A percentile compares a stretch with the other conserved stretches of the same genome.
Evolutionary conservation across 768 basidiomycete genomes (phyloP).

Genomic region (Fistulinella prunicolor): DNA sequence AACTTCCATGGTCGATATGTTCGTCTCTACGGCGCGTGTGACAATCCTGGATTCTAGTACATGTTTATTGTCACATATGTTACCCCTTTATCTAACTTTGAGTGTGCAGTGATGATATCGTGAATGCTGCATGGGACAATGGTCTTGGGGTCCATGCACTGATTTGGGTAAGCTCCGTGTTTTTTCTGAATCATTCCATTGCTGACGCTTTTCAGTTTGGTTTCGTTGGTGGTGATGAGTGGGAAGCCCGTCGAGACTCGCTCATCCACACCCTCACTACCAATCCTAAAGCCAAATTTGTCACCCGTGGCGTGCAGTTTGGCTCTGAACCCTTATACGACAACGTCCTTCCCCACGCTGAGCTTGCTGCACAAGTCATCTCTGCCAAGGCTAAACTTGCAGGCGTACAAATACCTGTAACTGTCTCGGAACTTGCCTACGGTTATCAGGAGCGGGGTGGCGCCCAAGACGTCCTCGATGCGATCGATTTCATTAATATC

Average conservation of each 20-base stretch:
- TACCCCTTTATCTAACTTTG: slow-evolving; percentile 16
- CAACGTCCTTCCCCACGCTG: slow-evolving; percentile 44
- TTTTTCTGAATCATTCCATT: neutral
- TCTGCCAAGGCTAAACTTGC: slow-evolving; percentile 48
- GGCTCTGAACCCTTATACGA: slow-evolving; percentile 72
- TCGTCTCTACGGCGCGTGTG: slow-evolving; percentile 45
- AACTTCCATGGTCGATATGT: slow-evolving; percentile 66
- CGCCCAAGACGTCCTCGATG: slow-evolving; percentile 52
- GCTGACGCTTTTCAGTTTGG: slow-evolving; percentile 31
- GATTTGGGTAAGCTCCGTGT: slow-evolving; percentile 55
- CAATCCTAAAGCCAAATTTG: slow-evolving; percentile 60
- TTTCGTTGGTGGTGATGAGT: slow-evolving; percentile 41
- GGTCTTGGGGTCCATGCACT: slow-evolving; percentile 71
- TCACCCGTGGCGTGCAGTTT: slow-evolving; percentile 65
- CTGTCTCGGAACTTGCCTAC: slow-evolving; percentile 64
- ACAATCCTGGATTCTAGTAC: slow-evolving; percentile 40
- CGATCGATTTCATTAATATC: slow-evolving; percentile 60
- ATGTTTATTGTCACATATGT: neutral
- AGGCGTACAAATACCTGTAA: slow-evolving; percentile 57
- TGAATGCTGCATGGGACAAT: slow-evolving; percentile 66
- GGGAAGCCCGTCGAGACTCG: slow-evolving; percentile 51
- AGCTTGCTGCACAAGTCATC: slow-evolving; percentile 51
- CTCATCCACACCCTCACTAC: slow-evolving; percentile 52
- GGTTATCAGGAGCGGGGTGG: slow-evolving; percentile 54
- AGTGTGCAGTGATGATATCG: slow-evolving; percentile 47